Evolutionary conservation across 164 flowering plant genomes (phyloP), one percentile per base, ranked within the genome.

Genomic region (Chloranthus sessilifolius): DNA sequence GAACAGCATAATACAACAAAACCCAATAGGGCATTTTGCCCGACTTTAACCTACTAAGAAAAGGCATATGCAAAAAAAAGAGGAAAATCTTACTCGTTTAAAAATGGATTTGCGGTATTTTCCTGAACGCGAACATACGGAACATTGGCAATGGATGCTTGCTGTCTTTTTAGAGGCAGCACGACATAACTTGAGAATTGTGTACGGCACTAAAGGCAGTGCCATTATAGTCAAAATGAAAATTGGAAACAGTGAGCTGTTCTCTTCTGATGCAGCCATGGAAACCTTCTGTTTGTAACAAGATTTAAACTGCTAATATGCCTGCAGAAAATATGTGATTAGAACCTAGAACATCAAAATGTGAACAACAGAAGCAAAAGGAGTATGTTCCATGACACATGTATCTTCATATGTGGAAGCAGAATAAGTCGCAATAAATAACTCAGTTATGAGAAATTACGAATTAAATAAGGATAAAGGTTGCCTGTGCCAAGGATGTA

Each of bases 221-320:
- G 97, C 97, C 84, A 92, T 84, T 62, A 86, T 79, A 0, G 99
- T 82, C 71, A 92, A 74, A 27, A 92, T 78, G 49, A 92, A 92
- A 38, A 92, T 88, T 26, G 97, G 97, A 55, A 92, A 92, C 27
- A 92, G 65, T 2, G 91, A 69, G 59, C 81, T 84, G 55, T 69
- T 88, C 65, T 92, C 99, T 52, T 82, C 95, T 16, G 92, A 71
- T 23, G 91, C 76, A 53, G 83, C 95, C 99, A 92, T 92, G 38
- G 15, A 3, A 28, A 36, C 24, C 26, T 16, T 43, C 38, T 47
- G 15, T 15, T 40, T n/a, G 26, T 39, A 24, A 15, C 22, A 51
- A 35, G 27, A 33, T 29, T 19, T 19, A 28, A 17, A 26, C 16
- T 6, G 20, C 31, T 43, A 26, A 21, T 22, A 28, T 31, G 56